Percentiles rank a stretch among this genome's conserved stretches.
phyloP scores from a whole-genome alignment of 345 rosid species.

The Citrus unshiu region DNA sequence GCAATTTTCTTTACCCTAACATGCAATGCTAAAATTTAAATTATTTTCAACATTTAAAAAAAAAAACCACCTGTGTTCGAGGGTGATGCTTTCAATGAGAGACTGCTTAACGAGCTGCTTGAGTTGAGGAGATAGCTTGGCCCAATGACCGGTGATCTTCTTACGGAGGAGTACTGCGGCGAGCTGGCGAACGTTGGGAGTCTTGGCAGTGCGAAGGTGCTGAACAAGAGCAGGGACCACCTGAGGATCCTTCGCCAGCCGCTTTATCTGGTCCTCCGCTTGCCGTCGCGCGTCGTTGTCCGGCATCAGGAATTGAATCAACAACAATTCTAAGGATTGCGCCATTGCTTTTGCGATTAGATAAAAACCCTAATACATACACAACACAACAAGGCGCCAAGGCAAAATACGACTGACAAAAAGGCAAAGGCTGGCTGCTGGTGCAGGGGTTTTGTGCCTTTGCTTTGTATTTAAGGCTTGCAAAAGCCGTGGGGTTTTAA shows the following conservation, averaged over 20 bases:
- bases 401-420: background rate
- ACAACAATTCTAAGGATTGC: conserved; percentile 80
- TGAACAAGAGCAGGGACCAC: conserved; percentile 94
- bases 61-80: conserved; percentile 69
- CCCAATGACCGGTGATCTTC: conserved; percentile 98
- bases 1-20: background rate
- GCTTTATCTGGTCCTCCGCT: conserved; percentile 97
- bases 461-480: background rate
- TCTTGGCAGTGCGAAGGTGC: conserved; percentile 98
- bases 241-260: conserved; percentile 95
- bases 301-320: conserved; percentile 98
- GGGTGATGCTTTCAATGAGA: conserved; percentile 86
- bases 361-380: background rate
- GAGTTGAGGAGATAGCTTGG: conserved; percentile 81
- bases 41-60: background rate
- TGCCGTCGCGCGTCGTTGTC: conserved; percentile 97
- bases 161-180: conserved; percentile 99
- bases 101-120: conserved; percentile 86
- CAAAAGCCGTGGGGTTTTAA: background rate
- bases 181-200: conserved; percentile 96
- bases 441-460: background rate
- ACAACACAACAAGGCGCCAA: background rate
- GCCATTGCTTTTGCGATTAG: conserved; percentile 45
- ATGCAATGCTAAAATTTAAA: background rate
- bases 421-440: background rate